Conservation (phyloP, 2,329 filamentous ascomycete species). For the Aureobasidium namibiae region DNA sequence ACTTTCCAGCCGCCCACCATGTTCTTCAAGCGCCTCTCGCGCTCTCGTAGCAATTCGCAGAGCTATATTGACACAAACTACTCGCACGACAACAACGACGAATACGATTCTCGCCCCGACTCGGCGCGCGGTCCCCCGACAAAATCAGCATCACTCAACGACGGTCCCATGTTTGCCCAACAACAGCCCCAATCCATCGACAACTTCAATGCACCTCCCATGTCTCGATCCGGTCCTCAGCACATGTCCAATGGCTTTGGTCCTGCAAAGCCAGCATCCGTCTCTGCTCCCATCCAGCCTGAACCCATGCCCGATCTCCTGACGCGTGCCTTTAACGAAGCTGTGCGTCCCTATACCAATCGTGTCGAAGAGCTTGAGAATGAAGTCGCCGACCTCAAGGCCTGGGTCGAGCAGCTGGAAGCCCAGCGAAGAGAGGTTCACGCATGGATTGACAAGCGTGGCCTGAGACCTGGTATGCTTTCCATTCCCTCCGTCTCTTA, state of each 20-base stretch:
- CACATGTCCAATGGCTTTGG: conserved; percentile 19
- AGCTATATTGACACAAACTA: conserved; percentile 42
- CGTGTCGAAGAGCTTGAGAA: conserved; percentile 44
- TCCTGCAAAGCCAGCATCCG: conserved; percentile 1
- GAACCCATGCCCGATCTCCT: conserved; percentile 44
- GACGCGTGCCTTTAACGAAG: conserved; percentile 45
- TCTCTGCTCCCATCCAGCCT: conserved; percentile 16
- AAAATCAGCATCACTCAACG: conserved; percentile 19
- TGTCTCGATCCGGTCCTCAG: conserved; percentile 11
- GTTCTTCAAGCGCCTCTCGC: conserved; percentile 43
- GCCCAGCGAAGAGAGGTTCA: conserved; percentile 44
- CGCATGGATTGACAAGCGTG: conserved; percentile 49
- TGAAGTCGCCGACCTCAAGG: conserved; percentile 42
- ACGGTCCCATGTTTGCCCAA: conserved; percentile 36
- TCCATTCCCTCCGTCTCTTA: no score
- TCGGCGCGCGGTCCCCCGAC: conserved; percentile 27
- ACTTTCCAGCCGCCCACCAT: conserved; percentile 19
- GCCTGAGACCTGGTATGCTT: conserved; percentile 41
- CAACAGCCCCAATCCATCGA: conserved; percentile 15
- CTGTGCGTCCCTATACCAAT: conserved; percentile 43
- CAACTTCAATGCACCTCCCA: conserved; percentile 13
- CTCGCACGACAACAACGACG: conserved; percentile 34
- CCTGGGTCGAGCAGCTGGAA: conserved; percentile 44
- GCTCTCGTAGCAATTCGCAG: conserved; percentile 38
- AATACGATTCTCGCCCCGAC: conserved; percentile 31